These are phyloP conservation scores for Colletotrichum sojae DNA, from an alignment of 2,329 filamentous ascomycete species.

Conservation along the genomic window DNA sequence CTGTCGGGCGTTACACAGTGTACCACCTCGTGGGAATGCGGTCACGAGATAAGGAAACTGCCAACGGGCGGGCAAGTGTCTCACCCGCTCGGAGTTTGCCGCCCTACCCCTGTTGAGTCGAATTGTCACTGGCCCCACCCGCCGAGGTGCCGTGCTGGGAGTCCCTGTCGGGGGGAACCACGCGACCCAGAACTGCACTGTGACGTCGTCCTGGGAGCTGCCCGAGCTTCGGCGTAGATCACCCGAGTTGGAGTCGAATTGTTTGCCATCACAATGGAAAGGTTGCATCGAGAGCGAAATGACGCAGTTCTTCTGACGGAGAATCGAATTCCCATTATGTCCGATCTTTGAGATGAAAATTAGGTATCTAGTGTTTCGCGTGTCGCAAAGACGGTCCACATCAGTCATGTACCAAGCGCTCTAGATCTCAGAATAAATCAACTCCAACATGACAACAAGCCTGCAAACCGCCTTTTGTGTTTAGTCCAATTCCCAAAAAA, in stretches of 20 bases:
- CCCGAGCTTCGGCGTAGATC: neutral
- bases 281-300: neutral
- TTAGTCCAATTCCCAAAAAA: neutral
- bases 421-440: neutral
- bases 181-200: slow-evolving; percentile 22
- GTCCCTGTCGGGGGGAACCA: slow-evolving; percentile 15
- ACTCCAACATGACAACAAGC: neutral
- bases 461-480: neutral
- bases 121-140: slow-evolving; percentile 5
- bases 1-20: slow-evolving; percentile 2
- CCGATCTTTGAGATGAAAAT: neutral
- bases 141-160: slow-evolving; percentile 5
- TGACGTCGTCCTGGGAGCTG: slow-evolving; percentile 27
- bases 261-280: neutral
- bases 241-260: neutral
- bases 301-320: neutral
- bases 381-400: neutral
- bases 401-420: neutral
- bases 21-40: neutral
- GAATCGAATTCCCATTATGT: neutral
- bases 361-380: neutral
- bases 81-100: slow-evolving; percentile 4
- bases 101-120: neutral
- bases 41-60: slow-evolving; percentile 30
- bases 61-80: slow-evolving; percentile 5